Percentiles rank a stretch among this genome's conserved stretches.
Conservation (phyloP, 176 grass and related monocot species). For the Hordeum vulgare region DNA sequence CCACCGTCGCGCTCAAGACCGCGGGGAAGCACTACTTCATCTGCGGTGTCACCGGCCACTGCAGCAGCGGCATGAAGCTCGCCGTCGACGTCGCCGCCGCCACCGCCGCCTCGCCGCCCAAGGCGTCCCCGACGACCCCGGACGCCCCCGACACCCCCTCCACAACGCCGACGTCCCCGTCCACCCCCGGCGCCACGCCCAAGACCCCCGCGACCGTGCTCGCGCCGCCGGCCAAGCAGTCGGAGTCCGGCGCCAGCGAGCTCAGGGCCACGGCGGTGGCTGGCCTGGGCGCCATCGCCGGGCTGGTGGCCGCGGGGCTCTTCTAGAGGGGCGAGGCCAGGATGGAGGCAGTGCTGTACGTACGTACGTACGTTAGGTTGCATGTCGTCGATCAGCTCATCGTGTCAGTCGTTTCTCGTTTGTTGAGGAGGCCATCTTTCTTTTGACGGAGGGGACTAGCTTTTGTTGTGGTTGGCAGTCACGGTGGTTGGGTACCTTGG, state of each 20-base stretch:
- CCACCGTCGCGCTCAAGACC: conserved; percentile 59
- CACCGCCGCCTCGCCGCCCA: conserved; percentile 6
- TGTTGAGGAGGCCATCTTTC: conserved; percentile 16
- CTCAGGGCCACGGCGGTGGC: conserved; percentile 27
- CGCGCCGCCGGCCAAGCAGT: conserved; percentile 5
- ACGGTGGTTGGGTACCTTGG: background rate
- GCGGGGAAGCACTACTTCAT: conserved; percentile 81
- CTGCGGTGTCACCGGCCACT: conserved; percentile 57
- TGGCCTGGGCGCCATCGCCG: conserved; percentile 5
- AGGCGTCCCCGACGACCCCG: background rate
- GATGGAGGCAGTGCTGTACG: conserved; percentile 69
- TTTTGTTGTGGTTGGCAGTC: conserved; percentile 17
- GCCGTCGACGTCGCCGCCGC: conserved; percentile 34
- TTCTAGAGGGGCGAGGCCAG: conserved; percentile 48
- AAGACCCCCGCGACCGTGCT: conserved; percentile 8
- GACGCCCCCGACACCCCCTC: conserved; percentile 16
- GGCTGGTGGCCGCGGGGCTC: conserved; percentile 25
- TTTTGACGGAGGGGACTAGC: background rate
- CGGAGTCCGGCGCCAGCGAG: conserved; percentile 16
- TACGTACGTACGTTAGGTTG: background rate
- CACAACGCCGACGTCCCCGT: conserved; percentile 19
- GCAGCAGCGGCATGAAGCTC: conserved; percentile 82
- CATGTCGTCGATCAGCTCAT: background rate
- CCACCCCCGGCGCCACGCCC: conserved; percentile 21
- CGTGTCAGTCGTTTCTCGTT: conserved; percentile 1